phyloP scores from a whole-genome alignment of 2,329 filamentous ascomycete genomes.

The Trichophyton equinum region DNA sequence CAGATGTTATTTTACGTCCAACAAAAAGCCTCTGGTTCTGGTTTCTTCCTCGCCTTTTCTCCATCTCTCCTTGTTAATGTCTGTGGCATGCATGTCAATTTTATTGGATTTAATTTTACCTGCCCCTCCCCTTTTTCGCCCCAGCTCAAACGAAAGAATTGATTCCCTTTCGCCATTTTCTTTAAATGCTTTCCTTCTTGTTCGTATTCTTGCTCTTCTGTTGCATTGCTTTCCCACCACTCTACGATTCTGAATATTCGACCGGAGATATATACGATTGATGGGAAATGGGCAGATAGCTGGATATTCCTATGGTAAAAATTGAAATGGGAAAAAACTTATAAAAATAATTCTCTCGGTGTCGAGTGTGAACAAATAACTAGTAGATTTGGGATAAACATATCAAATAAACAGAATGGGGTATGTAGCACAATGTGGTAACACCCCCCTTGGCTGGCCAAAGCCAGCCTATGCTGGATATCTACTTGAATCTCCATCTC shows the following conservation, averaged over 20 bases:
- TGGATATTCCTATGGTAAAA: not conserved
- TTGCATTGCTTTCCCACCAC: not conserved
- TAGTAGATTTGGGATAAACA: too few relatives aligned
- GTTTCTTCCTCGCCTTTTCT: not conserved
- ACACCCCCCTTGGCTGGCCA: not conserved
- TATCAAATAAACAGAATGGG: not conserved
- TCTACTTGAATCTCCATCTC: not conserved
- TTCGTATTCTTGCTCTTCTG: not conserved
- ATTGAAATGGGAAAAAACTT: not conserved
- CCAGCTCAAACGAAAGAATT: not conserved
- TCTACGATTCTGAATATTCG: not conserved
- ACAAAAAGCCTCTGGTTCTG: conserved; percentile 1
- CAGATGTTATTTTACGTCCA: conserved; percentile 1
- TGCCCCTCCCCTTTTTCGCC: not conserved
- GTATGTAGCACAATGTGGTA: not conserved
- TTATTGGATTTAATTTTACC: conserved; percentile 1
- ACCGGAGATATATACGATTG: not conserved
- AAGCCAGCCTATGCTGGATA: not conserved
- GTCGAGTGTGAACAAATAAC: not conserved
- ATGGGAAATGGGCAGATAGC: not conserved
- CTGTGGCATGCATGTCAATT: not conserved
- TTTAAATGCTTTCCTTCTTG: not conserved
- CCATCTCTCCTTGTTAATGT: not conserved
- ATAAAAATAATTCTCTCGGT: not conserved
- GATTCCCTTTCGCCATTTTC: not conserved